Evolutionary conservation across 2,329 filamentous ascomycete species (phyloP), one percentile per base, ranked within the genome.

Genomic region (Pestalotiopsis sp.): DNA sequence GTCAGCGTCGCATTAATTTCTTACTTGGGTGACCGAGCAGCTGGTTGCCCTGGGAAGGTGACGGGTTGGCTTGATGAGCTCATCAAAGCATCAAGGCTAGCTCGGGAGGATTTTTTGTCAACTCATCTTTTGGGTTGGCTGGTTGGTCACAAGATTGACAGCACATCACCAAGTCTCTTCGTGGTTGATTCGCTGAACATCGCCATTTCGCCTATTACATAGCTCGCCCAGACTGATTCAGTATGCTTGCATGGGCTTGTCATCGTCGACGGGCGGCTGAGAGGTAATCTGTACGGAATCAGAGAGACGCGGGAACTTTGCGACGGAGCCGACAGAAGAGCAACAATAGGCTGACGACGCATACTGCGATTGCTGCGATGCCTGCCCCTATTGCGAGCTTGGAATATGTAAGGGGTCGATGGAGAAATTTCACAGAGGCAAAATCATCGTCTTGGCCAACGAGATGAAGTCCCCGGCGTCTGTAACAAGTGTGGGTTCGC

Each of bases 1-100:
- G 59, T 20, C 59, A 62, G 59, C 59, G 25, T 62, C 27, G 27
- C 59, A 62, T 52, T 38, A 62, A 62, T 39, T 62, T 62, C 59
- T 36, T 62, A 38, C 36, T 62, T 62, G 31, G 59, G 59, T 3
- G 25, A 61, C 59, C 59, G 59, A 61, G 11, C 27, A 39, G 13
- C 59, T 38, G 25, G 12, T 31, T 14, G 27, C 38, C 23, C 23
- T 25, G 23, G 23, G 14, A 61, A 31, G 23, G 58, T 61, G 25
- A 59, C 11, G 57, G 57, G 11, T 13, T 12, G 57, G 12, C 25
- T 38, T 62, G 36, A 36, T 39, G 59, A 62, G 27, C 45, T 52
- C 45, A 52, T 52, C 45, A 52, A 52, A 52, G 45, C 45, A 52
- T 36, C 17, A 52, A 38, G 31, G n/a, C 59, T 62, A 31, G 59